Evolutionary conservation across 495 filamentous ascomycete genomes (phyloP).

Genomic region (Hypoxylon perforatum): DNA sequence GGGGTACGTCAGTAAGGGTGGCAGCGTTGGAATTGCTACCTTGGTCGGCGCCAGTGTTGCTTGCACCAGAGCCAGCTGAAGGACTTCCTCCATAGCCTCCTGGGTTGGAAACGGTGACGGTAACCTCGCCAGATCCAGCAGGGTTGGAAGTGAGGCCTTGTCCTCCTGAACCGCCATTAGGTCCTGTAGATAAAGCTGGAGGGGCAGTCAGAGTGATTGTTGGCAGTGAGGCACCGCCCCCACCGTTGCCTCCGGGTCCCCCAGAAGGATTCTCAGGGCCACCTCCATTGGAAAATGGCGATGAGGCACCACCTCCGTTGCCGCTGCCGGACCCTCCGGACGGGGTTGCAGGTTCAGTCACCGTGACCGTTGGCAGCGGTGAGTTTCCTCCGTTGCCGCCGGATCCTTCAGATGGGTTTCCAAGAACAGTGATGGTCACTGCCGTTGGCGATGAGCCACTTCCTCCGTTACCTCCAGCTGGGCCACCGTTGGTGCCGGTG

Average conservation of each 20-base stretch:
- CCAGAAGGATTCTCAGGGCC: slow-evolving; percentile 2
- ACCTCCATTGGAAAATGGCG: background rate
- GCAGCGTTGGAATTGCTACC: slow-evolving; percentile 6
- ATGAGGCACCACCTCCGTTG: slow-evolving; percentile 22
- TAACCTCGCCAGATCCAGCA: slow-evolving; percentile 7
- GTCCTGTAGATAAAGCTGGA: slow-evolving; percentile 17
- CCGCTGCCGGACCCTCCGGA: slow-evolving; percentile 14
- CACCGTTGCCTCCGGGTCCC: slow-evolving; percentile 8
- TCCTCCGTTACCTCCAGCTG: slow-evolving; percentile 28
- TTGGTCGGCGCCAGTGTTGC: slow-evolving; percentile 17
- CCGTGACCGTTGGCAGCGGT: slow-evolving; percentile 16
- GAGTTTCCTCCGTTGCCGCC: slow-evolving; percentile 27
- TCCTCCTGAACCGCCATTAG: slow-evolving; percentile 29
- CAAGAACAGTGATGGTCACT: slow-evolving; percentile 30
- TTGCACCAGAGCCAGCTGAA: slow-evolving; percentile 6
- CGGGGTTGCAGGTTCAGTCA: slow-evolving; percentile 23
- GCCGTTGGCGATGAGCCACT: slow-evolving; percentile 26
- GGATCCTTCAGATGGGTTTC: slow-evolving; percentile 20
- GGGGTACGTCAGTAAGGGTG: slow-evolving; percentile 24
- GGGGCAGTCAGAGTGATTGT: slow-evolving; percentile 31
- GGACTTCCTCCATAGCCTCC: slow-evolving; percentile 30
- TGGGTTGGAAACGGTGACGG: slow-evolving; percentile 26
- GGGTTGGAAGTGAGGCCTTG: slow-evolving; percentile 30
- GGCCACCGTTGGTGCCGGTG: slow-evolving; percentile 24
- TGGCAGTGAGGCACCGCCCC: slow-evolving; percentile 22